phyloP scores from a whole-genome alignment of 306 rosid genomes.

The Glycine latifolia region DNA sequence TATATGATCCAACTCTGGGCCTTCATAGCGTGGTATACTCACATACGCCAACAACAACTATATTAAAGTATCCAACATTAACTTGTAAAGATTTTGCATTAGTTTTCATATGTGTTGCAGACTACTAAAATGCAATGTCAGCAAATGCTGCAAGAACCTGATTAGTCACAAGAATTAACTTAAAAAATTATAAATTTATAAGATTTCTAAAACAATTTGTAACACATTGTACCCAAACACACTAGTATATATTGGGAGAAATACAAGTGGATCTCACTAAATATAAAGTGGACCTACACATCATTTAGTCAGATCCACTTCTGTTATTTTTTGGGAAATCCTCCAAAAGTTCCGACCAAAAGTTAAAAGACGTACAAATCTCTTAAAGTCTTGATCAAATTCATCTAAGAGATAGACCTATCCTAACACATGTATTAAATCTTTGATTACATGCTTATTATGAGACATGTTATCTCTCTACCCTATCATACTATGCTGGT shows the following conservation, averaged over 20 bases:
- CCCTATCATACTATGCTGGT: no score
- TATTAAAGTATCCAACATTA: slow-evolving; percentile 33
- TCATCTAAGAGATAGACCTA: no score
- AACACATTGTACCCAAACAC: neutral
- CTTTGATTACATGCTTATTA: no score
- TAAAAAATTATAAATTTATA: neutral
- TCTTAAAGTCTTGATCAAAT: no score
- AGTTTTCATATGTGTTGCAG: neutral
- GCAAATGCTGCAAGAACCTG: neutral
- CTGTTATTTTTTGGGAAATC: no score
- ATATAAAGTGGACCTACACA: neutral
- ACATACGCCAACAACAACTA: slow-evolving; percentile 70
- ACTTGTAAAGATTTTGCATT: neutral
- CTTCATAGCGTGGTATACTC: slow-evolving; percentile 71
- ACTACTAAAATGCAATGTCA: neutral
- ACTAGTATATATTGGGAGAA: neutral
- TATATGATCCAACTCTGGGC: slow-evolving; percentile 59
- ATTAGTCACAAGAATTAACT: neutral
- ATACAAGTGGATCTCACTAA: neutral
- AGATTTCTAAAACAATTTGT: no score
- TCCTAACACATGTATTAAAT: no score
- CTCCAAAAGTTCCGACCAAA: no score
- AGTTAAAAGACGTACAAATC: no score
- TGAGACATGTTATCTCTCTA: no score
- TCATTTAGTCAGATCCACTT: neutral